Conservation (phyloP, 805 yeast species). For the Pichia pseudocactophila region DNA sequence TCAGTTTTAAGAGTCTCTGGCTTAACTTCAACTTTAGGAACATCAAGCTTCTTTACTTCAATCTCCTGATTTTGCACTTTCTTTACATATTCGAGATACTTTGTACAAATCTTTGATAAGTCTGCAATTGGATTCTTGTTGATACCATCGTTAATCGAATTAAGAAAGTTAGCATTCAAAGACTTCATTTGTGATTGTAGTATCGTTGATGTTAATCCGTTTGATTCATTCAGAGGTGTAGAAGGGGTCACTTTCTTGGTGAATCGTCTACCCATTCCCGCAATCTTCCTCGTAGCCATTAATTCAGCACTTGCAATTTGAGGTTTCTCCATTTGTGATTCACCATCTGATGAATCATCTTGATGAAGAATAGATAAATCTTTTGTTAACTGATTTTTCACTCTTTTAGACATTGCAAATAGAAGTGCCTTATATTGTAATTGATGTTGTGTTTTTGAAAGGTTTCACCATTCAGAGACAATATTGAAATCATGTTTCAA, state of each 20-base stretch:
- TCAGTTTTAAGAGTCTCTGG: constrained; percentile 7
- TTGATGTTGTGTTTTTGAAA: too few species aligned
- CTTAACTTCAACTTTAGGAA: constrained; percentile 19
- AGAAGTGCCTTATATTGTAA: neutral
- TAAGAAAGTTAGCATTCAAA: constrained; percentile 50
- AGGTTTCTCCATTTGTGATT: constrained; percentile 28
- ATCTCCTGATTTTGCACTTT: constrained; percentile 26
- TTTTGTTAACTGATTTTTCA: constrained; percentile 49
- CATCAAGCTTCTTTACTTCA: constrained; percentile 19
- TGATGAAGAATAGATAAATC: constrained; percentile 10
- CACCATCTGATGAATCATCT: constrained; percentile 27
- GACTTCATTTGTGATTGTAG: constrained; percentile 50
- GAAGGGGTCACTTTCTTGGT: neutral
- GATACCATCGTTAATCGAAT: constrained; percentile 36
- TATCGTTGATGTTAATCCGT: constrained; percentile 14
- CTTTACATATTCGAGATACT: constrained; percentile 47
- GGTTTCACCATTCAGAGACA: too few species aligned
- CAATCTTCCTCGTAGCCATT: constrained; percentile 61
- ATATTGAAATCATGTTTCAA: too few species aligned
- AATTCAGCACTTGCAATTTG: constrained; percentile 50
- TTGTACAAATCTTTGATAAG: constrained; percentile 45
- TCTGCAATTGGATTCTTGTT: constrained; percentile 42
- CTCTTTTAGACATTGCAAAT: constrained; percentile 42
- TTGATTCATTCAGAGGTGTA: neutral
- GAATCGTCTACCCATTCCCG: constrained; percentile 21